phyloP scores from a whole-genome alignment of 139 green algal genomes.

The Picochlorum sp. region DNA sequence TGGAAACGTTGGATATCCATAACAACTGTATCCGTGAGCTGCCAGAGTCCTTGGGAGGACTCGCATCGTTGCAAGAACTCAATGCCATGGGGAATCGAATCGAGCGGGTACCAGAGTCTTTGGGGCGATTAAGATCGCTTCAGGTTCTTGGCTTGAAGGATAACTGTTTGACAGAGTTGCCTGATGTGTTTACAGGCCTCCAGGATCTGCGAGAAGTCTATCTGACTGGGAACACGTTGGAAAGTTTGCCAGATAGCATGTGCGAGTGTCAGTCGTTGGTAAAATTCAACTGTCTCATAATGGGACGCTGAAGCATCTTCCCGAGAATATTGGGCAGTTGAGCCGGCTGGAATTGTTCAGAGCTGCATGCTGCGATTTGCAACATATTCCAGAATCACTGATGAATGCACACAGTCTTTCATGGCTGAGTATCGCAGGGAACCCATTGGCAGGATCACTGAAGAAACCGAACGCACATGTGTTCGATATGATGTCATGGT shows the following conservation, averaged over 20 bases:
- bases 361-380: constrained; percentile 49
- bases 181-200: constrained; percentile 21
- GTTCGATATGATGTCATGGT: constrained; percentile 28
- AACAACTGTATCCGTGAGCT: constrained; percentile 36
- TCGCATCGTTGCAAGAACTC: constrained; percentile 30
- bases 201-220: constrained; percentile 24
- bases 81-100: constrained; percentile 47
- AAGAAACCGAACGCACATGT: neutral
- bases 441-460: constrained; percentile 41
- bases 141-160: constrained; percentile 39
- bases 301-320: constrained; percentile 39
- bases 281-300: constrained; percentile 70
- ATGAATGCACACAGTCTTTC: constrained; percentile 36
- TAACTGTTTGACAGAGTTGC: constrained; percentile 29
- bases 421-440: constrained; percentile 71
- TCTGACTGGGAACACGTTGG: constrained; percentile 29
- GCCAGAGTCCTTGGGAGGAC: constrained; percentile 29
- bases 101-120: constrained; percentile 41
- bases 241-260: constrained; percentile 8
- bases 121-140: constrained; percentile 31
- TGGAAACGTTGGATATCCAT: constrained; percentile 51
- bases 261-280: neutral
- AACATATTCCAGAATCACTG: constrained; percentile 34
- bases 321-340: constrained; percentile 43
- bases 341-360: constrained; percentile 61